Evolutionary conservation across 129 eudicot genomes (phyloP).

Genomic region (sunflower (Helianthus annuus)): HanXRQr2.0-SUNRISE NC_035448.2:141658609-141659108

Average conservation of each 20-base stretch:
- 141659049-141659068: no score
- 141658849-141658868: background rate
- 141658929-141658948: background rate
- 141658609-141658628: constrained; percentile 35
- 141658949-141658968: no score
- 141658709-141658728: constrained; percentile 49
- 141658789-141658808: constrained; percentile 55
- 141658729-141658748: constrained; percentile 22
- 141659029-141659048: no score
- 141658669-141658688: constrained; percentile 61
- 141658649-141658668: constrained; percentile 57
- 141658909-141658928: background rate
- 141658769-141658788: constrained; percentile 39
- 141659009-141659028: no score
- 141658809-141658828: constrained; percentile 58
- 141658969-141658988: no score
- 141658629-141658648: constrained; percentile 57
- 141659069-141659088: no score
- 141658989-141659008: no score
- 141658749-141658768: constrained; percentile 17
- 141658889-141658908: background rate
- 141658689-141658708: constrained; percentile 46
- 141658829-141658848: constrained; percentile 2
- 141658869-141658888: background rate
- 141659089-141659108: no score